A percentile compares a stretch with the other conserved stretches of the same genome.
Conservation (phyloP, 306 rosid genomes). For the Trichosanthes truncata region DNA sequence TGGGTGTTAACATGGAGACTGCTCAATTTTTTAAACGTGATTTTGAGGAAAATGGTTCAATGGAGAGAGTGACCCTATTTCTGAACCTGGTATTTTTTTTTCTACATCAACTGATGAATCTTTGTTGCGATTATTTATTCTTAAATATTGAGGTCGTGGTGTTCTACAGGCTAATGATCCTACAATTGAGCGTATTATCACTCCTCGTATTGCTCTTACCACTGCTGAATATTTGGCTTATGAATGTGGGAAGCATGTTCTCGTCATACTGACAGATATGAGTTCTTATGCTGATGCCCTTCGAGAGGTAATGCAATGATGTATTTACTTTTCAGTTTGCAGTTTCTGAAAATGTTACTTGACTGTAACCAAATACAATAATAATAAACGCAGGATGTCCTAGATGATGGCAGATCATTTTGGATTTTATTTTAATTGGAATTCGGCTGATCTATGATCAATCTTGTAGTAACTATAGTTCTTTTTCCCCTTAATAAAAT, state of each 20-base stretch:
- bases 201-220: conserved; percentile 99
- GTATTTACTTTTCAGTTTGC: not conserved
- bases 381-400: not conserved
- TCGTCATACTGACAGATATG: conserved; percentile 98
- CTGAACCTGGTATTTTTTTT: conserved; percentile 68
- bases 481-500: not conserved
- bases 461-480: not conserved
- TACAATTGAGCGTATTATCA: conserved; percentile 96
- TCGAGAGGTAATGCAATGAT: conserved; percentile 70
- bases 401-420: not conserved
- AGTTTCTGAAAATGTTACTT: not conserved
- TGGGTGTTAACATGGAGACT: conserved; percentile 99
- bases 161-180: conserved; percentile 92
- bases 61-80: conserved; percentile 99
- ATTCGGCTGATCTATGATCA: not conserved
- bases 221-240: conserved; percentile 99
- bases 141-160: conserved; percentile 1
- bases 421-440: not conserved
- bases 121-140: not conserved
- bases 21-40: conserved; percentile 99
- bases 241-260: conserved; percentile 99
- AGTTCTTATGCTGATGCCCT: conserved; percentile 99
- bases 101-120: not conserved
- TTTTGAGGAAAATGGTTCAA: conserved; percentile 99
- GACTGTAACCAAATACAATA: not conserved